phyloP scores from a whole-genome alignment of 140 eudicot species.

The Bidens hawaiensis region DNA sequence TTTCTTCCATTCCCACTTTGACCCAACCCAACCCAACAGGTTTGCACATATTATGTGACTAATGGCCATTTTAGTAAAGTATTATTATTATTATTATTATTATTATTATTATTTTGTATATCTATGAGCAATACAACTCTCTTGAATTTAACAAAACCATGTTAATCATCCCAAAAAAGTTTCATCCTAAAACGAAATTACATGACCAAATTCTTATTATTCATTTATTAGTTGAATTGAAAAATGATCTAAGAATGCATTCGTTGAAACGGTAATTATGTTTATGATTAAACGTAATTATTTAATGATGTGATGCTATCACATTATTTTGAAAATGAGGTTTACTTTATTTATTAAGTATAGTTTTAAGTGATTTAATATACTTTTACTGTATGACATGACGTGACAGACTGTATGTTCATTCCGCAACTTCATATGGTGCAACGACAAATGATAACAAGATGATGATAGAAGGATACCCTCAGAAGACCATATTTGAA shows the following conservation, averaged over 20 bases:
- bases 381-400: neutral
- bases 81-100: neutral
- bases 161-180: no score
- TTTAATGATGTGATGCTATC: neutral
- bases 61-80: neutral
- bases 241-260: no score
- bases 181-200: no score
- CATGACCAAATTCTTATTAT: no score
- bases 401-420: conserved; percentile 36
- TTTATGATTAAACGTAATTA: no score
- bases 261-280: no score
- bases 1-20: conserved; percentile 50
- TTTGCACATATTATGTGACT: neutral
- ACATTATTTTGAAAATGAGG: neutral
- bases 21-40: conserved; percentile 67
- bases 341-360: neutral
- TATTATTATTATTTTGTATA: neutral
- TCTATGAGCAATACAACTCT: neutral
- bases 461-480: conserved; percentile 43
- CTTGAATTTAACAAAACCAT: no score
- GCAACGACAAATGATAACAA: conserved; percentile 39
- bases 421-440: conserved; percentile 57
- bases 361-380: neutral
- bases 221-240: no score
- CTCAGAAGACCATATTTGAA: conserved; percentile 60